Percentiles rank a stretch among this genome's conserved stretches.
Conservation (phyloP, 345 rosid species). For the Lepidium sativum region DNA sequence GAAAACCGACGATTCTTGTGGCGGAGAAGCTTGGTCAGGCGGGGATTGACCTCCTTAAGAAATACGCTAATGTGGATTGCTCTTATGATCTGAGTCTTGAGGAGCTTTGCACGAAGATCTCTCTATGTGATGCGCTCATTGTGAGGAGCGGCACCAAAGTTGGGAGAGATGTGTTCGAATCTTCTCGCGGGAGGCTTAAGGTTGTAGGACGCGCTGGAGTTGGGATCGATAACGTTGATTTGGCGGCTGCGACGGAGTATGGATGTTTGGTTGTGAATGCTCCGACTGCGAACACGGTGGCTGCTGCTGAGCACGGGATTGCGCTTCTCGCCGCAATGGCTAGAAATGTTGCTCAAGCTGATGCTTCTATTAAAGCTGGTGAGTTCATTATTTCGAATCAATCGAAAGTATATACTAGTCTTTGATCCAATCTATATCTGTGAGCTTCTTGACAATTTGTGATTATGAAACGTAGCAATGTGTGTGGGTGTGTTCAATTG, state of each 20-base stretch:
- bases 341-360: slow-evolving; percentile 47
- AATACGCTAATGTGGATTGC: slow-evolving; percentile 45
- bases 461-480: neutral
- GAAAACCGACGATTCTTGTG: slow-evolving; percentile 44
- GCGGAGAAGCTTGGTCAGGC: slow-evolving; percentile 46
- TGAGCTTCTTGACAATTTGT: neutral
- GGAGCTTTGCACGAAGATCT: slow-evolving; percentile 52
- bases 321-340: slow-evolving; percentile 45
- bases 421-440: neutral
- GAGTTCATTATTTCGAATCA: neutral
- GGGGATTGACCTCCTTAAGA: slow-evolving; percentile 32
- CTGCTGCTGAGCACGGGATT: slow-evolving; percentile 52
- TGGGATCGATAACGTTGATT: slow-evolving; percentile 49
- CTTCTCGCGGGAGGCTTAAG: slow-evolving; percentile 44
- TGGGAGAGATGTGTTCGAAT: slow-evolving; percentile 42
- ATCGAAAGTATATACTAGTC: neutral
- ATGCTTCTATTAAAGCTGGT: slow-evolving; percentile 59
- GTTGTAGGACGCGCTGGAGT: slow-evolving; percentile 57
- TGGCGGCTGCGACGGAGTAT: slow-evolving; percentile 50
- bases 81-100: slow-evolving; percentile 41
- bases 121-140: slow-evolving; percentile 45
- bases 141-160: slow-evolving; percentile 52
- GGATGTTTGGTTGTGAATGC: slow-evolving; percentile 54
- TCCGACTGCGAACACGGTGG: slow-evolving; percentile 46
- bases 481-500: neutral